phyloP scores from a whole-genome alignment of 1,139 yeast species.

The Yamadazyma siamensis region DNA sequence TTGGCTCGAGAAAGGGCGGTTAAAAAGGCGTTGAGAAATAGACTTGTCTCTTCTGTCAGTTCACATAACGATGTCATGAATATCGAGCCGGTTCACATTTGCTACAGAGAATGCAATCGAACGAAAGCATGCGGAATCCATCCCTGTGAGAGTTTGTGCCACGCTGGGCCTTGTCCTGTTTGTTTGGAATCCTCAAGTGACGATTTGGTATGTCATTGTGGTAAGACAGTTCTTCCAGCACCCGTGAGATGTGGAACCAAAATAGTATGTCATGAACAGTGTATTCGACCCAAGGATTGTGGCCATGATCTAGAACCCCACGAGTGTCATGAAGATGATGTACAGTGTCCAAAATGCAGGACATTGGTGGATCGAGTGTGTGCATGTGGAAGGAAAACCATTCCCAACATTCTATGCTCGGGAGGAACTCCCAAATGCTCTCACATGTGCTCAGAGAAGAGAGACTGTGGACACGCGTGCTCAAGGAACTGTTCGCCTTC shows the following conservation, averaged over 20 bases:
- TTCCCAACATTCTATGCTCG: conserved; percentile 70
- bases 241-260: conserved; percentile 88
- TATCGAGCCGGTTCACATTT: conserved; percentile 75
- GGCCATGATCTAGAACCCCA: conserved; percentile 78
- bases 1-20: conserved; percentile 56
- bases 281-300: conserved; percentile 60
- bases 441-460: conserved; percentile 51
- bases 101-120: conserved; percentile 68
- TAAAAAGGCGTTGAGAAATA: conserved; percentile 48
- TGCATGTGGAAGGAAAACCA: conserved; percentile 62
- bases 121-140: conserved; percentile 71
- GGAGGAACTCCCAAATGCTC: conserved; percentile 74
- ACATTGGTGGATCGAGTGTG: conserved; percentile 60
- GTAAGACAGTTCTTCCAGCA: conserved; percentile 73
- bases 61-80: conserved; percentile 48
- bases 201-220: conserved; percentile 82
- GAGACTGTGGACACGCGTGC: conserved; percentile 74
- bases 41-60: conserved; percentile 26
- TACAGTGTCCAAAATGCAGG: conserved; percentile 77
- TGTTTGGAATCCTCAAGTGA: conserved; percentile 82
- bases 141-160: conserved; percentile 72
- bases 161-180: conserved; percentile 78
- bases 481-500: conserved; percentile 49
- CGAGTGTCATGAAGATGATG: conserved; percentile 65
- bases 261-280: conserved; percentile 68